Evolutionary conservation across 73 alveolate genomes (phyloP), one percentile per base, ranked within the genome.

Genomic region (Blepharisma japonicum): DNA sequence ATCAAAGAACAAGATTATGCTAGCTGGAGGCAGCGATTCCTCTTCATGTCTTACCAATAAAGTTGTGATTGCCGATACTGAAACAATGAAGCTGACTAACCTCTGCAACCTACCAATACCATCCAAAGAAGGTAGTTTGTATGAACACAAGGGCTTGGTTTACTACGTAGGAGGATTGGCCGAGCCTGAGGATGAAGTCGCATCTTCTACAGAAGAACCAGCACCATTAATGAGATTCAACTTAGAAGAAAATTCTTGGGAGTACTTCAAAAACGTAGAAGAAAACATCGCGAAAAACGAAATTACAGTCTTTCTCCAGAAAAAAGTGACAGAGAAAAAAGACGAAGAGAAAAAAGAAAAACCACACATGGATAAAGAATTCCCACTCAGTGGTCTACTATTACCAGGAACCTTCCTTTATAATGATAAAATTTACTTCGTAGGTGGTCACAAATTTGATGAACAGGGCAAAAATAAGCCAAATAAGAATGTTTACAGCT

Each of bases 21-120:
- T 51, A 0, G n/a, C 27, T 51, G 66, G 66, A 51, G 66, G 66
- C n/a, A 51, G 66, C 21, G 66, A 51, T 18, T 51, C 66, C 27
- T 11, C 66, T 14, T 11, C 27, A 14, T 51, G 66, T 51, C 21
- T 51, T 14, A 51, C 27, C 66, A 51, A 51, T 18, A 14, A 11
- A 14, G n/a, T 11, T 51, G n/a, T 51, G 5, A 0, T 51, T 14
- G 66, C 21, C n/a, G 66, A 51, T 18, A 18, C 27, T 11, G n/a
- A 14, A 18, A 4, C n/a, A 51, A 11, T 51, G 27, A 51, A 11
- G 21, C n/a, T 11, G n/a, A 51, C n/a, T 2, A 51, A 14, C 21
- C 66, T 51, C 21, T 18, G 27, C 21, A 14, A 11, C n/a, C 66
- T 51, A 2, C 66, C 66, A 14, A 14, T 11, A 14, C 66, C 66